Conservation (phyloP, 2,329 filamentous ascomycete genomes). For the Ceratocystis ficicola region DNA sequence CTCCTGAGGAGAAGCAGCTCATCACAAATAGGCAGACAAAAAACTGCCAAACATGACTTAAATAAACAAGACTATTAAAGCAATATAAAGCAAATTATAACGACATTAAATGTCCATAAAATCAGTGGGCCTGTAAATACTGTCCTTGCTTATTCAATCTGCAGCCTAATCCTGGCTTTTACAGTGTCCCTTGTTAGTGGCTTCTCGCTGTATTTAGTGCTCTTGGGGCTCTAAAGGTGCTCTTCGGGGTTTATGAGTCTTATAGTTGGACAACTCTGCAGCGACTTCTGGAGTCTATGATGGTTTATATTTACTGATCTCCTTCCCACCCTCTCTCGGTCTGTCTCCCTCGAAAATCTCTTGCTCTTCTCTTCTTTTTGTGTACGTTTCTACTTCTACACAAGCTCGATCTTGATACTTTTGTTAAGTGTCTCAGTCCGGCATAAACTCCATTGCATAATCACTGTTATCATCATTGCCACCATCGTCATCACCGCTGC, state of each 20-base stretch:
- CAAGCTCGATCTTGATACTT: background rate
- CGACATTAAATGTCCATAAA: background rate
- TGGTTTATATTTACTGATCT: constrained; percentile 4
- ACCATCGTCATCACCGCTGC: background rate
- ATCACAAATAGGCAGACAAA: background rate
- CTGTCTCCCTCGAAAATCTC: background rate
- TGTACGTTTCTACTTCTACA: background rate
- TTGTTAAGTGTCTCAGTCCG: background rate
- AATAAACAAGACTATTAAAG: background rate
- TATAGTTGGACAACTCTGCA: background rate
- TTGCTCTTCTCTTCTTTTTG: background rate
- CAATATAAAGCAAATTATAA: too few species aligned
- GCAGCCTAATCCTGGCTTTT: background rate
- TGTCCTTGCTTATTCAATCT: background rate
- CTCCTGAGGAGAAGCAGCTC: background rate
- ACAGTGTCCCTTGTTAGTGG: background rate
- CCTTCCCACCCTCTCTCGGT: background rate
- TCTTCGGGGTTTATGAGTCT: background rate
- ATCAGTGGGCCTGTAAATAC: background rate
- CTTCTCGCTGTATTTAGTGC: too few species aligned
- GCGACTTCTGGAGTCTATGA: background rate
- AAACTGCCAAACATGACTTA: background rate
- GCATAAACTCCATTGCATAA: background rate
- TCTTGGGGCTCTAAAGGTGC: background rate
- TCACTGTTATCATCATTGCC: background rate